phyloP scores from a whole-genome alignment of 2,329 filamentous ascomycete genomes.

The Nectriaceae sp. region DNA sequence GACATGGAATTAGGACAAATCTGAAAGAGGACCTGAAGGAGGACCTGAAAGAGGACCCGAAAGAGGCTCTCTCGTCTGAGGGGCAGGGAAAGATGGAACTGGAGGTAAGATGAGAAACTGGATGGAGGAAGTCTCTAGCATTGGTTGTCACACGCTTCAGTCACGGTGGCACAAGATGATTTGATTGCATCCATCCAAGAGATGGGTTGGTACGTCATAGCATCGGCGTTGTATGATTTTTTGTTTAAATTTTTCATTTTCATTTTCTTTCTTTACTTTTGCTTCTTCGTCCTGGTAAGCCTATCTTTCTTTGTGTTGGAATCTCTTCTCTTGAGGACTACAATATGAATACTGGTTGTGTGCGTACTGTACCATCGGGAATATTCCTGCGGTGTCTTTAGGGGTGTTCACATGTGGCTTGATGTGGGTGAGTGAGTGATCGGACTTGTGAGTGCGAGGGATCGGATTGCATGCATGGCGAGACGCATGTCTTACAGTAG shows the following conservation, averaged over 20 bases:
- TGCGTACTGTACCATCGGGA: neutral
- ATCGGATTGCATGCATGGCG: neutral
- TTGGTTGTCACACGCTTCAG: no score
- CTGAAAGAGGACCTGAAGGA: no score
- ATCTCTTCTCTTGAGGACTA: neutral
- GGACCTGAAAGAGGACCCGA: no score
- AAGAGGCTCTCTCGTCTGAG: no score
- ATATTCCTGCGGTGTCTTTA: no score
- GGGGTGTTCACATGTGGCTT: neutral
- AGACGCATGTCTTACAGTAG: neutral
- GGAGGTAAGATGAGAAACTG: no score
- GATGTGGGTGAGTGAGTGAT: neutral
- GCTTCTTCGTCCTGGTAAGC: neutral
- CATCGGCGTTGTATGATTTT: constrained; percentile 24
- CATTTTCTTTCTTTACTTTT: constrained; percentile 1
- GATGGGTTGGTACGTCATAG: constrained; percentile 23
- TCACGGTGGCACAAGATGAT: neutral
- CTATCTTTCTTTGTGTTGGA: no score
- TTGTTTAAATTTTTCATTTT: constrained; percentile 1
- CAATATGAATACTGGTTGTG: neutral
- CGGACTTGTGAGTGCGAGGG: neutral
- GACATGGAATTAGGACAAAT: no score
- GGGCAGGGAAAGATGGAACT: no score
- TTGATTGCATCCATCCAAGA: neutral
- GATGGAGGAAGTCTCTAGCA: no score